Base-by-base conservation (phyloP, 2,329 filamentous ascomycete genomes). In the Furcasterigmium sp. region DNA sequence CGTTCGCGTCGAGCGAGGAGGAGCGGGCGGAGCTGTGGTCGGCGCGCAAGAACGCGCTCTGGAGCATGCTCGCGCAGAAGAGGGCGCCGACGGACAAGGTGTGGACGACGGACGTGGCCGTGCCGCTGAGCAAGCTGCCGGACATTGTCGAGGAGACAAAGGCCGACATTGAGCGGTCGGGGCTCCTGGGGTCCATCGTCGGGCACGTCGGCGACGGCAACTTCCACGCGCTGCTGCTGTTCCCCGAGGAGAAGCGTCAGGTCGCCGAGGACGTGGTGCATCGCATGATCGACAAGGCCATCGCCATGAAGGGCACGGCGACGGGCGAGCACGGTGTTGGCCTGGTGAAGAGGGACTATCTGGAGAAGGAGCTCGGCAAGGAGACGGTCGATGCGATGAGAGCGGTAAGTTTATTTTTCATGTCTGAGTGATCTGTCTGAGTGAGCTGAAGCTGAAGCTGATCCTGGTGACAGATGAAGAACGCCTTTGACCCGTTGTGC, bases 401-500 rank as follows among this genome's bases (percentile, higher is more conserved):
- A 54, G 75, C 18, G 9, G 46, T 48, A 11, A 46, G 46, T 45
- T 6, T 10, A 35, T 14, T 35, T 9, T 35, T 34, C 8, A 18
- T 19, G 34, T 15, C 20, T 21, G 15, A 19, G n/a, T 32, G 36
- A 36, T 11, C 11, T 15, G 11, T 23, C 10, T 28, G 18, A 15
- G 42, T 38, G 28, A 39, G n/a, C n/a, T n/a, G n/a, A n/a, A n/a
- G n/a, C n/a, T n/a, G n/a, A n/a, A 26, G 10, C 5, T 1, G 2
- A 26, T 11, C 23, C 32, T 19, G 7, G 5, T 3, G 34, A 48
- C 51, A 87, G 82, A 80, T 91, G 60, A 93, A 93, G 70, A 73
- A 81, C 54, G 84, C 87, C 1, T 85, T 90, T 50, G 88, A 93
- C 61, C 87, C 87, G 3, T 67, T 89, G 25, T 84, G 76, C 52